phyloP scores from a whole-genome alignment of 2,329 filamentous ascomycete species.

The Cladosporium sp. region DNA sequence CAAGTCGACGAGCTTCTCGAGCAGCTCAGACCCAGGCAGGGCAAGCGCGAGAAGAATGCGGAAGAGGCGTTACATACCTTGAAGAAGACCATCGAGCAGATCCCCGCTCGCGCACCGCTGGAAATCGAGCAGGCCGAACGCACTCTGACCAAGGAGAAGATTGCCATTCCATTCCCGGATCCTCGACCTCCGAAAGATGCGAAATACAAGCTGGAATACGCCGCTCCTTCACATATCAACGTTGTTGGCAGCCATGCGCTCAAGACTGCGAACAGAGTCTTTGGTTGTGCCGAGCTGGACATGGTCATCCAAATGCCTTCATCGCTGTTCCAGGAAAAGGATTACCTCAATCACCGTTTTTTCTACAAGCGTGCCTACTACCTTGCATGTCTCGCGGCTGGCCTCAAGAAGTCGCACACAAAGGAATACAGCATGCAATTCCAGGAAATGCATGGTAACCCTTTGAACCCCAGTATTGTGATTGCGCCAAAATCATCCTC shows the following conservation, averaged over 20 bases:
- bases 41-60: slow-evolving; percentile 50
- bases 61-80: slow-evolving; percentile 53
- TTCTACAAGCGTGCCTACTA: slow-evolving; percentile 95
- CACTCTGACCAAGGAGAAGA: slow-evolving; percentile 60
- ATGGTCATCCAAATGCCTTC: slow-evolving; percentile 82
- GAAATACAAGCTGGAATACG: slow-evolving; percentile 77
- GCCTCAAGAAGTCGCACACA: slow-evolving; percentile 60
- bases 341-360: slow-evolving; percentile 87
- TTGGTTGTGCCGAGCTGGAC: slow-evolving; percentile 55
- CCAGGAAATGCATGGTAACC: slow-evolving; percentile 28
- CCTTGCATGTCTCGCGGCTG: slow-evolving; percentile 72
- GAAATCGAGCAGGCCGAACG: slow-evolving; percentile 63
- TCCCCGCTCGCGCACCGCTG: slow-evolving; percentile 49
- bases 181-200: slow-evolving; percentile 71
- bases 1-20: slow-evolving; percentile 61
- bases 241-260: slow-evolving; percentile 83
- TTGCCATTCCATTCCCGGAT: slow-evolving; percentile 80
- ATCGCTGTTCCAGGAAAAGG: slow-evolving; percentile 82
- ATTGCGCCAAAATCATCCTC: slow-evolving; percentile 35
- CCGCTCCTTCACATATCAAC: slow-evolving; percentile 72
- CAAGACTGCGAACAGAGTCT: slow-evolving; percentile 64
- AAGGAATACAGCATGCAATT: slow-evolving; percentile 49
- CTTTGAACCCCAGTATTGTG: slow-evolving; percentile 64
- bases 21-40: slow-evolving; percentile 56
- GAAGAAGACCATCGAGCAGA: slow-evolving; percentile 54